A percentile compares a stretch with the other conserved stretches of the same genome.
Conservation (phyloP, 1,139 yeast species). For the Entelexis sorbosivorans region DNA sequence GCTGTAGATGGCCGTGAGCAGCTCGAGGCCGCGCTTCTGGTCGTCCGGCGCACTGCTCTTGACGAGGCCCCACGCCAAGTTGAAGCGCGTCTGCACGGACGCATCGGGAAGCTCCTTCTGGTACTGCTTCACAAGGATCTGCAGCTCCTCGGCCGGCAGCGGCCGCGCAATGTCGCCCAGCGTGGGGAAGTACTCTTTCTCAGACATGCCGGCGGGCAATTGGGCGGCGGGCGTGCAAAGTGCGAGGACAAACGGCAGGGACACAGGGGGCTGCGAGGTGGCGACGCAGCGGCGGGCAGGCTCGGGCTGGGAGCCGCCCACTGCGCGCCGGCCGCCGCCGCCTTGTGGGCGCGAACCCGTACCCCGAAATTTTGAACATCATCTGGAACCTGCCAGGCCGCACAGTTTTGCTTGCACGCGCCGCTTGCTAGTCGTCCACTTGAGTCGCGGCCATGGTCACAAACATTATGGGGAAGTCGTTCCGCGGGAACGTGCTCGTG, state of each 20-base stretch:
- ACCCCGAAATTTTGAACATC: neutral
- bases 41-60: constrained; percentile 52
- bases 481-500: constrained; percentile 34
- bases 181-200: constrained; percentile 21
- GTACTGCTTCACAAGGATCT: constrained; percentile 64
- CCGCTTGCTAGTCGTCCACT: neutral
- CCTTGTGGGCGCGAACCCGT: too few species aligned
- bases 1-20: constrained; percentile 62
- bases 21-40: constrained; percentile 67
- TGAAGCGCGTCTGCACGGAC: constrained; percentile 74
- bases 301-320: too few species aligned
- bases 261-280: too few species aligned
- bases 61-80: constrained; percentile 92
- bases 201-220: neutral
- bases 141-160: constrained; percentile 62
- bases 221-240: too few species aligned
- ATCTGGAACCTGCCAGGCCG: too few species aligned
- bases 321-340: too few species aligned
- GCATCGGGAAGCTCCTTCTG: constrained; percentile 71
- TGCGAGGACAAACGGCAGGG: too few species aligned
- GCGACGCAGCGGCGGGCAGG: too few species aligned
- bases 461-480: constrained; percentile 34
- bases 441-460: constrained; percentile 29
- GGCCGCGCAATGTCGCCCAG: constrained; percentile 35
- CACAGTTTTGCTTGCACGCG: too few species aligned